These are phyloP conservation scores for Zymoseptoria brevis DNA, from an alignment of 2,329 filamentous ascomycete species.

Conservation along the genomic window DNA sequence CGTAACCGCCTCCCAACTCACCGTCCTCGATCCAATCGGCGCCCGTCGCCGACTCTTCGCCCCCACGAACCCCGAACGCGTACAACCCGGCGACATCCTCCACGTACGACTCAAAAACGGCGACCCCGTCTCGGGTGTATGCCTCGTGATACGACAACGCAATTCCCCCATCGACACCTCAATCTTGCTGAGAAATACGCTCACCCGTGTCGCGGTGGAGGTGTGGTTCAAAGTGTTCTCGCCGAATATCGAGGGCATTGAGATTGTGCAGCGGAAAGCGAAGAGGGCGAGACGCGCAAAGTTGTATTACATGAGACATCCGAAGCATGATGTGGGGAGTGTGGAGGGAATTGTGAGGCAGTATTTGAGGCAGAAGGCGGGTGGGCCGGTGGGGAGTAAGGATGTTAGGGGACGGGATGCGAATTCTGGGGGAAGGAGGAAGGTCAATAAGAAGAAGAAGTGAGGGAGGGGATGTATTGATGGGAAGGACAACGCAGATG, in stretches of 20 bases:
- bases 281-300: constrained; percentile 82
- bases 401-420: constrained; percentile 24
- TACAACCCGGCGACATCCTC: constrained; percentile 80
- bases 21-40: constrained; percentile 73
- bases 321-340: constrained; percentile 78
- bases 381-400: constrained; percentile 20
- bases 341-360: constrained; percentile 71
- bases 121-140: constrained; percentile 85
- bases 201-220: constrained; percentile 83
- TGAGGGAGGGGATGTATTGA: constrained; percentile 4
- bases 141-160: constrained; percentile 74
- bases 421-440: constrained; percentile 27
- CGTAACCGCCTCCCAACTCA: constrained; percentile 62
- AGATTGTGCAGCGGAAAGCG: constrained; percentile 78
- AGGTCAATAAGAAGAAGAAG: constrained; percentile 20
- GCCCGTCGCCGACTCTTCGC: constrained; percentile 76
- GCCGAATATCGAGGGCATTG: constrained; percentile 80
- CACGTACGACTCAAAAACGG: constrained; percentile 77
- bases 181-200: constrained; percentile 74
- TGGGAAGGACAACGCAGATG: not conserved
- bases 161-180: constrained; percentile 71
- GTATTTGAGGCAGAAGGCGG: constrained; percentile 50
- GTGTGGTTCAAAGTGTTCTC: constrained; percentile 97
- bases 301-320: constrained; percentile 84
- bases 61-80: constrained; percentile 66